Evolutionary conservation across 225 moss, liverwort and hornwort genomes (phyloP).

Genomic region (Rhytidiadelphus loreus): DNA sequence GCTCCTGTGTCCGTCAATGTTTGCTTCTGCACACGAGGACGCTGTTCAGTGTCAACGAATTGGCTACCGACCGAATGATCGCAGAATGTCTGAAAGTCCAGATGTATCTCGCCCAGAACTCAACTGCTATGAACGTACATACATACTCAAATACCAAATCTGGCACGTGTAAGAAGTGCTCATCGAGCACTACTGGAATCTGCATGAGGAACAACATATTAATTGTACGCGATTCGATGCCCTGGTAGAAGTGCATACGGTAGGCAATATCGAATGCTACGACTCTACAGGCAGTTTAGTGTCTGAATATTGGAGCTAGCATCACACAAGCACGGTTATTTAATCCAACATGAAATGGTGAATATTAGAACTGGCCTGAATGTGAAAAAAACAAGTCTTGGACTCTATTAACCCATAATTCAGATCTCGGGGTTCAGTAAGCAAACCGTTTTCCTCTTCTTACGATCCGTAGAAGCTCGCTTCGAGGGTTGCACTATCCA

Average conservation of each 20-base stretch:
- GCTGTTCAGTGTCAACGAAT: neutral
- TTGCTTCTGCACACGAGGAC: neutral
- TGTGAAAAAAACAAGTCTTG: no score
- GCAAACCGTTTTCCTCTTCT: neutral
- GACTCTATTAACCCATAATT: neutral
- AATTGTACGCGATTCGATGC: neutral
- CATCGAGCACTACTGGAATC: neutral
- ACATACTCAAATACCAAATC: neutral
- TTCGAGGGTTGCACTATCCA: neutral
- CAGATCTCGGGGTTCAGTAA: neutral
- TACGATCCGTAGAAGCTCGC: neutral
- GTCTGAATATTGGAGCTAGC: neutral
- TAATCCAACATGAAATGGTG: neutral
- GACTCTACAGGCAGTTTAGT: neutral
- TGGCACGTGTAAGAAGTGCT: neutral
- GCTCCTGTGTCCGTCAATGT: neutral
- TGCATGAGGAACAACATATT: neutral
- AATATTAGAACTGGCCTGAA: neutral
- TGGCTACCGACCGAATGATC: neutral
- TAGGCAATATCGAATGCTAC: neutral
- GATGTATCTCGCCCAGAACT: neutral
- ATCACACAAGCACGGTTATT: neutral
- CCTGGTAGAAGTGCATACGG: neutral
- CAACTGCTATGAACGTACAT: neutral
- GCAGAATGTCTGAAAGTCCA: neutral